These are phyloP conservation scores for Aspergillus indologenus DNA, from an alignment of 495 filamentous ascomycete species.

Conservation along the genomic window DNA sequence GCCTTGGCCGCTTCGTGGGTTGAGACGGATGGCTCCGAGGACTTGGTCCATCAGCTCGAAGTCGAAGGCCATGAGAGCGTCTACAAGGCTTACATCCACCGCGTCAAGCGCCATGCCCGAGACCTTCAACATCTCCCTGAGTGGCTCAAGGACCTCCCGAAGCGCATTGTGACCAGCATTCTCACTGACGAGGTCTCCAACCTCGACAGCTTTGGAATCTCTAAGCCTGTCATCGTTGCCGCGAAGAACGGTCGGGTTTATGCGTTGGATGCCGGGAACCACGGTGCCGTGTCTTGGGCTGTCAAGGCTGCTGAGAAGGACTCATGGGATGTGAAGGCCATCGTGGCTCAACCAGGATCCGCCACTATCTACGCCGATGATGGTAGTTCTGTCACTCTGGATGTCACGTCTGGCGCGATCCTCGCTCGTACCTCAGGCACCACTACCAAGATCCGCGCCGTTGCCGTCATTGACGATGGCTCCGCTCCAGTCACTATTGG, in stretches of 20 bases:
- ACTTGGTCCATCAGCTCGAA: slow-evolving; percentile 74
- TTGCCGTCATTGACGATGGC: slow-evolving; percentile 30
- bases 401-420: slow-evolving; percentile 55
- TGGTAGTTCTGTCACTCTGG: slow-evolving; percentile 55
- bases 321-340: slow-evolving; percentile 66
- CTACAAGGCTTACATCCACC: slow-evolving; percentile 77
- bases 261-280: slow-evolving; percentile 71
- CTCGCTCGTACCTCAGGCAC: slow-evolving; percentile 36
- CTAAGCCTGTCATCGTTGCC: slow-evolving; percentile 76
- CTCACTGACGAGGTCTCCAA: slow-evolving; percentile 55
- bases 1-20: slow-evolving; percentile 75
- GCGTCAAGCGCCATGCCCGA: slow-evolving; percentile 73
- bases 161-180: slow-evolving; percentile 66
- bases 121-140: slow-evolving; percentile 78
- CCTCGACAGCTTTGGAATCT: slow-evolving; percentile 81
- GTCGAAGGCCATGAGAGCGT: slow-evolving; percentile 81
- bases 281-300: slow-evolving; percentile 74
- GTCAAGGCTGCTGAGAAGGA: slow-evolving; percentile 55
- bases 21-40: slow-evolving; percentile 63
- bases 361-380: slow-evolving; percentile 57
- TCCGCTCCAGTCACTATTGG: slow-evolving; percentile 23
- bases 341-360: slow-evolving; percentile 55
- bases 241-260: slow-evolving; percentile 77
- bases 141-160: slow-evolving; percentile 64
- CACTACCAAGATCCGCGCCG: slow-evolving; percentile 27